Conservation (phyloP, 805 yeast species). For the Lipomyces kockii region DNA sequence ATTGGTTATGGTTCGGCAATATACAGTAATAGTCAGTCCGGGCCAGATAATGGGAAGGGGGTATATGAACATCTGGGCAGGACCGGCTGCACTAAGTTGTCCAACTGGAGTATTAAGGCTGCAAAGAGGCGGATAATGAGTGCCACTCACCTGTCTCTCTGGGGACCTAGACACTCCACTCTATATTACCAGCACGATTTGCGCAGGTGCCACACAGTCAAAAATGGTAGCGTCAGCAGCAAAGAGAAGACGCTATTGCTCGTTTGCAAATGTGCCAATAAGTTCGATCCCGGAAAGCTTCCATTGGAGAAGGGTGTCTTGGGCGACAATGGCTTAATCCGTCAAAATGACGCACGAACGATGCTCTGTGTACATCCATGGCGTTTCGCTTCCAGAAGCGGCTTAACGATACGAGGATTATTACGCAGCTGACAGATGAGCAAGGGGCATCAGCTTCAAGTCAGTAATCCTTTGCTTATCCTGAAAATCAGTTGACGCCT, state of each 20-base stretch:
- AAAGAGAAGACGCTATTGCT: neutral
- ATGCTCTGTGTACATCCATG: neutral
- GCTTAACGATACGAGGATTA: neutral
- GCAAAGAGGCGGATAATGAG: no score
- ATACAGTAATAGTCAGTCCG: no score
- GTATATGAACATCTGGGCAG: no score
- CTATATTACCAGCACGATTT: no score
- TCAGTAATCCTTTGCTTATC: neutral
- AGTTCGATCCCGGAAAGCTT: neutral
- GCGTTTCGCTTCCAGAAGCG: neutral
- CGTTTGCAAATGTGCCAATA: neutral
- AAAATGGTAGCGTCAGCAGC: slow-evolving; percentile 2
- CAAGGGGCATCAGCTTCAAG: neutral
- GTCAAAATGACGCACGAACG: neutral
- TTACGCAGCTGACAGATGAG: neutral
- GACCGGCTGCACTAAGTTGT: no score
- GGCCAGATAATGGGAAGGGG: no score
- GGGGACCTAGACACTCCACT: no score
- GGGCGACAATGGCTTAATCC: neutral
- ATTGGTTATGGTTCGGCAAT: no score
- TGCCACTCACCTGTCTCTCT: no score
- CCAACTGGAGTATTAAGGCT: no score
- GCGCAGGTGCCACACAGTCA: no score
- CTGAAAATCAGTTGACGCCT: neutral
- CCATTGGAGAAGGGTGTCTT: no score